Base-by-base conservation (phyloP, 805 yeast species). In the Danielozyma ontarioensis region DNA sequence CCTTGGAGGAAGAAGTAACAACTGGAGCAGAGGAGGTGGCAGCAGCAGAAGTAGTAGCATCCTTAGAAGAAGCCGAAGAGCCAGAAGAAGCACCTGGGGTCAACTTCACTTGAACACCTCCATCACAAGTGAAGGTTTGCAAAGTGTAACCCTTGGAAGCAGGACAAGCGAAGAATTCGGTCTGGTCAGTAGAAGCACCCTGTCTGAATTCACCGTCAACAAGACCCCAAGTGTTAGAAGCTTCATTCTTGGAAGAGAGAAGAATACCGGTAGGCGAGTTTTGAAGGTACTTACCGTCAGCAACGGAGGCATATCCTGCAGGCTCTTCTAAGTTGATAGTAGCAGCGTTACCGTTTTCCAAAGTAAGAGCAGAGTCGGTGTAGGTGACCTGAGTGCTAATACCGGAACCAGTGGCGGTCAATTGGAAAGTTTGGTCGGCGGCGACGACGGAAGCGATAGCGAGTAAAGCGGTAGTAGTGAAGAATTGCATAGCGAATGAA, bases 381-480 rank as follows among this genome's bases (percentile, higher is more conserved):
- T 33, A 25, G 21, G 45, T 40, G 26, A 57, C 58, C 13, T 45
- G 38, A 25, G 40, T 29, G 34, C 45, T 36, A 40, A 55, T 40
- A 28, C 39, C 36, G 13, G 30, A 44, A 40, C 63, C 64, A n/a
- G 27, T 17, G 18, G 64, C 63, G 23, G 47, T 35, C 31, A 59
- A 50, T 27, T 41, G 33, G 47, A 57, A 52, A 29, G 53, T 38
- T 37, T 54, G 53, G 50, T 59, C 64, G 30, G 64, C 64, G 25
- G 44, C 40, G 34, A 50, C 53, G 33, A 32, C 35, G 19, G 57
- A 42, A 29, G 57, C 56, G 29, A 55, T 44, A 26, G 57, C 34
- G 19, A 48, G 33, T 29, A 54, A 37, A 28, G 55, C 39, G 29
- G 37, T 19, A 22, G 39, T 28, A 26, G 35, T 4, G 17, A 32